phyloP scores from a whole-genome alignment of 2,329 filamentous ascomycete genomes.

The Aspergillus awamori region DNA sequence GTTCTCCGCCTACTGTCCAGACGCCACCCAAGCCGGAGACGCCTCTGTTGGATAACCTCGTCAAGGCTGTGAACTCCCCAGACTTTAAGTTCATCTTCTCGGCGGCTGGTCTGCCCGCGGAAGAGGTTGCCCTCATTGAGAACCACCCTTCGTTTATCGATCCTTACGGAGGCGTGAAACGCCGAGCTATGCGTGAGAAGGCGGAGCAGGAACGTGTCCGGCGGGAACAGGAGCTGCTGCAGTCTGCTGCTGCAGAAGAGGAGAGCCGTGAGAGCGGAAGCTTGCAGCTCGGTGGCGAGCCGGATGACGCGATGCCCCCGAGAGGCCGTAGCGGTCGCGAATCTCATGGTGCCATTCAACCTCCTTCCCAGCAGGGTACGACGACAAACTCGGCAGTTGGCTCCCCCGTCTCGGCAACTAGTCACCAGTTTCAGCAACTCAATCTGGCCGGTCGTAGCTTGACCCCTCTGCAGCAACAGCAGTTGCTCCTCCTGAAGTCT shows the following conservation, averaged over 20 bases:
- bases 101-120: conserved; percentile 46
- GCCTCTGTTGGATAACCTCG: conserved; percentile 43
- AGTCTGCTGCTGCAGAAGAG: conserved; percentile 61
- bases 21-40: conserved; percentile 29
- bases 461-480: conserved; percentile 78
- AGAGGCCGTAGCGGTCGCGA: conserved; percentile 55
- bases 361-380: conserved; percentile 71
- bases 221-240: conserved; percentile 57
- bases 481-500: conserved; percentile 67
- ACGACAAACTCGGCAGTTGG: conserved; percentile 46
- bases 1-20: conserved; percentile 23
- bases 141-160: conserved; percentile 81
- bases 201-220: conserved; percentile 62
- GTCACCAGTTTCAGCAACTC: conserved; percentile 55
- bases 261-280: conserved; percentile 82
- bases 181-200: conserved; percentile 74
- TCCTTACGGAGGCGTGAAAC: conserved; percentile 76
- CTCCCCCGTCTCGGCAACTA: conserved; percentile 43
- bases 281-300: conserved; percentile 86
- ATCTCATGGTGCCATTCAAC: conserved; percentile 69
- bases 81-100: conserved; percentile 60
- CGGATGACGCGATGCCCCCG: conserved; percentile 71
- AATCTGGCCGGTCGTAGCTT: conserved; percentile 71
- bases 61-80: conserved; percentile 52
- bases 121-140: conserved; percentile 56